Conservation (phyloP, 352 stramenopile species). For the Phytophthora megakarya region DNA sequence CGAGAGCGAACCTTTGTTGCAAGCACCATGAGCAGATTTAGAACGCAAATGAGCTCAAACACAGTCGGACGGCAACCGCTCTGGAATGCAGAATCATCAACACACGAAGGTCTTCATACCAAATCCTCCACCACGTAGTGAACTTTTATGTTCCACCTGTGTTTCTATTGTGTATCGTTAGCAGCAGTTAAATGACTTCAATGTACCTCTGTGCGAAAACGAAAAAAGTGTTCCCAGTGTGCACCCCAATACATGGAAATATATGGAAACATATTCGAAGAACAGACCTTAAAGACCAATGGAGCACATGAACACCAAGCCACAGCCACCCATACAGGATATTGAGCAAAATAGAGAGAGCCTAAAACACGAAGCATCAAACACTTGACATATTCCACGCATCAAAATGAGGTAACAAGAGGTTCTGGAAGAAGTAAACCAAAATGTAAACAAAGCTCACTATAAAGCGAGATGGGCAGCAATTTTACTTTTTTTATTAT, state of each 20-base stretch:
- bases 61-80: constrained; percentile 44
- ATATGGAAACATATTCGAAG: constrained; percentile 9
- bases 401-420: constrained; percentile 31
- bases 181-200: too few species aligned
- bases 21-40: too few species aligned
- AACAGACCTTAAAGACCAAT: constrained; percentile 2
- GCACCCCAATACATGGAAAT: constrained; percentile 25
- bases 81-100: constrained; percentile 6
- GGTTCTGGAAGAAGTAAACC: constrained; percentile 10
- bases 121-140: constrained; percentile 22
- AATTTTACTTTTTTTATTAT: too few species aligned
- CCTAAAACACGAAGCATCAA: constrained; percentile 17
- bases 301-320: constrained; percentile 4
- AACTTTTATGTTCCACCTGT: constrained; percentile 6
- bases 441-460: constrained; percentile 18
- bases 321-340: constrained; percentile 2
- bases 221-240: constrained; percentile 25
- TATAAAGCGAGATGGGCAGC: too few species aligned
- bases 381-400: constrained; percentile 15
- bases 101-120: background rate
- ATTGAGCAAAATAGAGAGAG: constrained; percentile 27
- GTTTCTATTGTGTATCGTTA: constrained; percentile 30
- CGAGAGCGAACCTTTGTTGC: too few species aligned
- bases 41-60: constrained; percentile 23
- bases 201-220: too few species aligned